Evolutionary conservation across 2,329 filamentous ascomycete genomes (phyloP), one percentile per base, ranked within the genome.

Genomic region (Stemphylium vesicarium): DNA sequence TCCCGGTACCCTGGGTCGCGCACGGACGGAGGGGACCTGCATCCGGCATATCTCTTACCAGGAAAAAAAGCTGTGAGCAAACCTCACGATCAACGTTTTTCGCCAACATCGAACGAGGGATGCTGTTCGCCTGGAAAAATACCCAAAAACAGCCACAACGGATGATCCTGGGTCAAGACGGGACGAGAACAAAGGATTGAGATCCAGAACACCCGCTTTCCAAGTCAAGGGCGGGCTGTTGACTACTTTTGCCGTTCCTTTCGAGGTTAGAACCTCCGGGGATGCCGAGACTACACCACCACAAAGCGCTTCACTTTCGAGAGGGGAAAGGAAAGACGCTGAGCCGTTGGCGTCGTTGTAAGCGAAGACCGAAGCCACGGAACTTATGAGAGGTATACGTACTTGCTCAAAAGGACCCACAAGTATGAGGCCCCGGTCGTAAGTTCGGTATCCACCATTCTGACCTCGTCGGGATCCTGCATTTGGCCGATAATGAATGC

Each of bases 1-100:
- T 46, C 31, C 60, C 56, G 56, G 37, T 40, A 37, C 38, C 50
- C 32, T 38, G 62, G 64, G 20, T 50, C 18, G 45, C 53, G 52
- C 57, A 59, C 52, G 48, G 51, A 45, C 54, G 36, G 46, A 55
- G 52, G 45, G 64, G 58, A 66, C 55, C 57, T 63, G 64, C 59
- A 62, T 62, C 55, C 52, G 41, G 56, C 50, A 53, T 40, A 59
- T 57, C 46, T 29, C 35, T 42, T 46, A 46, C 42, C 50, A 48
- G 38, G 43, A 33, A 44, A 57, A 57, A 29, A 38, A 51, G 26
- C 26, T 29, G 26, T 29, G 26, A 29, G 9, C 26, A 29, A 29
- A 29, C 26, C 7, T 29, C 10, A 29, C 26, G 9, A 29, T 1
- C 8, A 29, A 3, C 8, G 9, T 36, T n/a, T 2, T 9, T 15